phyloP scores from a whole-genome alignment of 1,284 basidiomycete species.

The Flammula alnicola region DNA sequence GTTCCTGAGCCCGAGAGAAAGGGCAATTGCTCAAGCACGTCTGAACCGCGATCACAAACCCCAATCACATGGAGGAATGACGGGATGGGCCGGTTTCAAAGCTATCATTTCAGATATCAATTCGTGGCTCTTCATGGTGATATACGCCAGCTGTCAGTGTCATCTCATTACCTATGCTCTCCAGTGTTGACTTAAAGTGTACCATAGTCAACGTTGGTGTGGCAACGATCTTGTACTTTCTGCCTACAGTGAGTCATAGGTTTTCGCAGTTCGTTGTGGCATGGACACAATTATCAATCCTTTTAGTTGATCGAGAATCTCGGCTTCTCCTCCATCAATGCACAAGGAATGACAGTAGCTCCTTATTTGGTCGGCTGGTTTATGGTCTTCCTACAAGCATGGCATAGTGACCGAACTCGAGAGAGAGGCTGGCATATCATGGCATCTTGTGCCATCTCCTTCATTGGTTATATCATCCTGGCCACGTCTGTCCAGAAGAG shows the following conservation, averaged over 20 bases:
- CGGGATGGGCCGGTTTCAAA: slow-evolving; percentile 57
- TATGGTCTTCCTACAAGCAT: slow-evolving; percentile 55
- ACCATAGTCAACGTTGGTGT: slow-evolving; percentile 56
- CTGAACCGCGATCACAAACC: slow-evolving; percentile 58
- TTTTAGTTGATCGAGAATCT: slow-evolving; percentile 53
- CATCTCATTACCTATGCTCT: background rate
- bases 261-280: background rate
- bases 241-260: slow-evolving; percentile 48
- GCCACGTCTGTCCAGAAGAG: slow-evolving; percentile 53
- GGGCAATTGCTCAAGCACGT: slow-evolving; percentile 58
- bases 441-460: slow-evolving; percentile 46
- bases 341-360: slow-evolving; percentile 59
- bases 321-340: slow-evolving; percentile 57
- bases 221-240: slow-evolving; percentile 58
- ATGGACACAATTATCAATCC: background rate
- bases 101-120: slow-evolving; percentile 51
- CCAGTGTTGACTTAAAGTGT: slow-evolving; percentile 5
- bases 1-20: slow-evolving; percentile 47
- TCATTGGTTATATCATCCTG: slow-evolving; percentile 56
- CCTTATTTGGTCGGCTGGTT: slow-evolving; percentile 60
- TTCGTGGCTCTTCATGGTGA: slow-evolving; percentile 53
- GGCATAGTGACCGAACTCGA: slow-evolving; percentile 55
- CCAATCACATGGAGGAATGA: slow-evolving; percentile 60
- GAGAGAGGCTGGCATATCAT: slow-evolving; percentile 61
- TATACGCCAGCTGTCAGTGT: slow-evolving; percentile 56